These are phyloP conservation scores for Phytomonas sp. DNA, from an alignment of 208 protist genomes.

Conservation along the genomic window DNA sequence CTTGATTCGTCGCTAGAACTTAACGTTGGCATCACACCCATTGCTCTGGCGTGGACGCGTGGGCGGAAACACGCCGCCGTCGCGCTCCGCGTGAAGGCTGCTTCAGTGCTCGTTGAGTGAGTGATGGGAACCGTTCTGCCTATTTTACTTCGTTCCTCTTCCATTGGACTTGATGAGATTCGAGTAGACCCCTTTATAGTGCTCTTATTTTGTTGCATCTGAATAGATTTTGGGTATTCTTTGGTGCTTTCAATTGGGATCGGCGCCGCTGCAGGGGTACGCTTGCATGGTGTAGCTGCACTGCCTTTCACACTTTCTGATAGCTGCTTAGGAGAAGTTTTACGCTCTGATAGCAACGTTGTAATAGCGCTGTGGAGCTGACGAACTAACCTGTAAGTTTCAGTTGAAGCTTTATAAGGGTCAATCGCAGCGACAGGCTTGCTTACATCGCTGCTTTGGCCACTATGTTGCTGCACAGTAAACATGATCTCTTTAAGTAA, in stretches of 20 bases:
- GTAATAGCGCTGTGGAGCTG: neutral
- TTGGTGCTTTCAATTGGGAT: neutral
- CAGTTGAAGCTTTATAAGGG: neutral
- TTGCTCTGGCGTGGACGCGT: neutral
- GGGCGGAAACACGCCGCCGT: slow-evolving; percentile 6
- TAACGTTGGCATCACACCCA: neutral
- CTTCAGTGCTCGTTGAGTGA: neutral
- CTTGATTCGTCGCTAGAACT: slow-evolving; percentile 11
- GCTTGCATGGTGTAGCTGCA: neutral
- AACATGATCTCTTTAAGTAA: neutral
- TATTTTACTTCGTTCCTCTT: neutral
- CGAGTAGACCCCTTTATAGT: neutral
- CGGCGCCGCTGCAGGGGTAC: neutral
- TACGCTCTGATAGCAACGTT: neutral
- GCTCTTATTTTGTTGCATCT: neutral
- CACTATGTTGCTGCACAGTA: neutral
- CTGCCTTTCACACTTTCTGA: neutral
- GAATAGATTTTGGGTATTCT: neutral
- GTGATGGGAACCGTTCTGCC: neutral
- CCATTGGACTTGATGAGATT: neutral
- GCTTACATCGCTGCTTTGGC: neutral
- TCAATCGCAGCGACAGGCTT: neutral
- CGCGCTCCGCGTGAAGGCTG: slow-evolving; percentile 11
- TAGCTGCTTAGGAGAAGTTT: neutral
- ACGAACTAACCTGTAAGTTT: neutral